These are phyloP conservation scores for Candida oleophila DNA, from an alignment of 805 yeast genomes.

Conservation along the genomic window DNA sequence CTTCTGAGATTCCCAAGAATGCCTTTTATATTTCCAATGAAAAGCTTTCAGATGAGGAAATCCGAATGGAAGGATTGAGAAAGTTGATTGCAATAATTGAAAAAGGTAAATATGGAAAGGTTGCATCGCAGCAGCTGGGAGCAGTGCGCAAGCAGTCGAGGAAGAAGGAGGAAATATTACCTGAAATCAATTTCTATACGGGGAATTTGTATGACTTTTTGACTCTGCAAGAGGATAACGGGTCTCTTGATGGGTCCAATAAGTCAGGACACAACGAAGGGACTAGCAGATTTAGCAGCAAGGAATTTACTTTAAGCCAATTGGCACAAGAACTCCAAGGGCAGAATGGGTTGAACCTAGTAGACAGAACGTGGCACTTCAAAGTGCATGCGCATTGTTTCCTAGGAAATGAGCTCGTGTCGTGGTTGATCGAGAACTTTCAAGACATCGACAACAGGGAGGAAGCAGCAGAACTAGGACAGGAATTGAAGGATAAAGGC, in stretches of 20 bases:
- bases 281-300: constrained; percentile 32
- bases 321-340: constrained; percentile 69
- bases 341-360: constrained; percentile 60
- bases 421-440: constrained; percentile 79
- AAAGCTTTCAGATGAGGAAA: constrained; percentile 74
- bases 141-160: constrained; percentile 13
- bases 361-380: constrained; percentile 91
- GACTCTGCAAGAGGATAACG: constrained; percentile 44
- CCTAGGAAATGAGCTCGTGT: constrained; percentile 80
- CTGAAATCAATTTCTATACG: constrained; percentile 84
- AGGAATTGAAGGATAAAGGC: constrained; percentile 66
- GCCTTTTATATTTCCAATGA: constrained; percentile 54
- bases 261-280: constrained; percentile 31
- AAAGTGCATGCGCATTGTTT: constrained; percentile 74
- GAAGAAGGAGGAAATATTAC: constrained; percentile 50
- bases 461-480: constrained; percentile 81
- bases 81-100: constrained; percentile 63
- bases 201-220: constrained; percentile 75
- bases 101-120: constrained; percentile 45
- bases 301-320: constrained; percentile 35
- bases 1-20: constrained; percentile 66
- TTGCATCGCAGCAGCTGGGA: constrained; percentile 35
- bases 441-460: constrained; percentile 79
- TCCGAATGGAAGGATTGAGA: constrained; percentile 87
- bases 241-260: constrained; percentile 30